A percentile compares a stretch with the other conserved stretches of the same genome.
These are phyloP conservation scores for Bretschneidera sinensis DNA, from an alignment of 345 rosid species.

Conservation along the genomic window DNA sequence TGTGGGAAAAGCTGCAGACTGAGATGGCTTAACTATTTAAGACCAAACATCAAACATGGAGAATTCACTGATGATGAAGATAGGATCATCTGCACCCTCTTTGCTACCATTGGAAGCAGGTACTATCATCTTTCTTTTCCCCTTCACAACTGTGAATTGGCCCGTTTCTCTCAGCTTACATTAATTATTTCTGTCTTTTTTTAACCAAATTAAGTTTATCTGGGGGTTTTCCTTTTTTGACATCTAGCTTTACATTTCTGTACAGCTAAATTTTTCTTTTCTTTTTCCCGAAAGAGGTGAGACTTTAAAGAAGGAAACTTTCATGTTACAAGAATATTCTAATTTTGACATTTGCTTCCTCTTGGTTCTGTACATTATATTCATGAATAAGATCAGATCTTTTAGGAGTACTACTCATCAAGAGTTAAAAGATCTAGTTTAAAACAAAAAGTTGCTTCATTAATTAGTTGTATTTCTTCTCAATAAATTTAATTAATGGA, in stretches of 20 bases:
- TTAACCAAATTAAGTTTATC: too few species aligned
- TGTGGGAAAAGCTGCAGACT: slow-evolving; percentile 94
- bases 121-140: not conserved
- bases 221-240: too few species aligned
- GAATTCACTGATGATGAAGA: slow-evolving; percentile 84
- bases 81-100: slow-evolving; percentile 60
- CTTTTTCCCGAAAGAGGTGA: not conserved
- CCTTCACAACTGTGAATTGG: too few species aligned
- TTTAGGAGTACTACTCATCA: too few species aligned
- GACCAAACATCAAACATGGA: slow-evolving; percentile 92
- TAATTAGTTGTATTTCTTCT: slow-evolving; percentile 1
- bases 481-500: not conserved
- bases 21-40: slow-evolving; percentile 86
- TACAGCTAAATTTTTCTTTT: not conserved
- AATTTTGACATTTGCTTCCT: slow-evolving; percentile 9
- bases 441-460: not conserved
- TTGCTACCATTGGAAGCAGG: slow-evolving; percentile 90
- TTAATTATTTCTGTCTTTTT: not conserved
- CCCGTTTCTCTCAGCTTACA: too few species aligned
- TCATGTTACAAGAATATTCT: slow-evolving; percentile 26
- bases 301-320: slow-evolving; percentile 16
- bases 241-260: not conserved
- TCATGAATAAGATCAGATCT: not conserved
- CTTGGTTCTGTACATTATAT: not conserved
- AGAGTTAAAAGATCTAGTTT: not conserved